A percentile compares a stretch with the other conserved stretches of the same genome.
phyloP scores from a whole-genome alignment of 257 asterid genomes.

The Fraxinus excelsior region DNA sequence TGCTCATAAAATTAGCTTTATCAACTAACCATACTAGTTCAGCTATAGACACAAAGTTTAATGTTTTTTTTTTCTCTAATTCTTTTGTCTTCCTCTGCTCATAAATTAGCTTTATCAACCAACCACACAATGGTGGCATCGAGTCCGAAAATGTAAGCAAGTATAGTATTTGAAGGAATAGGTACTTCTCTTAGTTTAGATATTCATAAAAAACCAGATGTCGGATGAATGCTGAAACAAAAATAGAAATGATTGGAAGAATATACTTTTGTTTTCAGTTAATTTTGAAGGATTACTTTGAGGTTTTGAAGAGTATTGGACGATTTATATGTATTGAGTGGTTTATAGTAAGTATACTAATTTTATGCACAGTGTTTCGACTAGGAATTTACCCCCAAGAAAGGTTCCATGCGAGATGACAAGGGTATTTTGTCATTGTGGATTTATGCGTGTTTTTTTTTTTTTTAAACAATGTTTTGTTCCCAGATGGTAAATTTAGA shows the following conservation, averaged over 20 bases:
- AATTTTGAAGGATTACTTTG: background rate
- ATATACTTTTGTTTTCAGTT: background rate
- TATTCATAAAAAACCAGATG: background rate
- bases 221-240: background rate
- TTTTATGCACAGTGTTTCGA: background rate
- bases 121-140: background rate
- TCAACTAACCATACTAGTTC: background rate
- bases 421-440: background rate
- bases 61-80: background rate
- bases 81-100: background rate
- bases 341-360: background rate
- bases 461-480: background rate
- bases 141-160: background rate
- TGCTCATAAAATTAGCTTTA: background rate
- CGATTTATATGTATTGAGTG: background rate
- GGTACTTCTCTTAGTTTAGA: background rate
- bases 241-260: too few species aligned
- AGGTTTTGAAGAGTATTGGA: background rate
- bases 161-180: background rate
- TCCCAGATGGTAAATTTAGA: too few species aligned
- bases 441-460: background rate
- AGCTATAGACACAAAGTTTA: background rate
- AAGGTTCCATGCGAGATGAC: background rate
- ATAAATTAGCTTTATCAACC: background rate
- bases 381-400: background rate